Percentiles rank a stretch among this genome's conserved stretches.
Conservation (phyloP, 2,329 filamentous ascomycete genomes). For the Cladosporium sp. region DNA sequence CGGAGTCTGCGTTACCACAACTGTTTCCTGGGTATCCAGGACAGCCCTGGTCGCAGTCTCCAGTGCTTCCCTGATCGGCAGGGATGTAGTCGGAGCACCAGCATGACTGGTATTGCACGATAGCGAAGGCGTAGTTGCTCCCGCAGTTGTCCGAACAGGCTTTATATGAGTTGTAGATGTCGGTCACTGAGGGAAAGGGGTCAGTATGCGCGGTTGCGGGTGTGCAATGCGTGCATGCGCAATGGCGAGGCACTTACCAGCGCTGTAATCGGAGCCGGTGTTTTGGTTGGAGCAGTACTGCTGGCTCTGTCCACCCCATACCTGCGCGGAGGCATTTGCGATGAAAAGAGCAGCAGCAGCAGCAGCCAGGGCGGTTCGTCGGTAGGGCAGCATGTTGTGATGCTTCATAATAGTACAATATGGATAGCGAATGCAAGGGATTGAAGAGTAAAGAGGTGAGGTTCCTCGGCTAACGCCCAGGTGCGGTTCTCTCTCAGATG, state of each 20-base stretch:
- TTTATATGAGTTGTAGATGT: conserved; percentile 65
- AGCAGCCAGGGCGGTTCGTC: conserved; percentile 22
- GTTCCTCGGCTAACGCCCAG: conserved; percentile 6
- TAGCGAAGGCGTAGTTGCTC: conserved; percentile 63
- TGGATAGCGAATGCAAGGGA: conserved; percentile 11
- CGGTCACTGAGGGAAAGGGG: conserved; percentile 32
- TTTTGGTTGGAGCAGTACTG: conserved; percentile 51
- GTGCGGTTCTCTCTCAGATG: conserved; percentile 11
- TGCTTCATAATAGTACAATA: conserved; percentile 24
- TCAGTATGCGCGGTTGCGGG: neutral
- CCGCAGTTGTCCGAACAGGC: conserved; percentile 65
- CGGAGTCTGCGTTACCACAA: conserved; percentile 61
- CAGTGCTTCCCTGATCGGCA: conserved; percentile 39
- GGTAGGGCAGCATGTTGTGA: conserved; percentile 34
- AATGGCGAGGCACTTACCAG: conserved; percentile 38
- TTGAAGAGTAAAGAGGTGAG: conserved; percentile 1
- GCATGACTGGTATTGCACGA: conserved; percentile 66
- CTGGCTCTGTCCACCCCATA: conserved; percentile 34
- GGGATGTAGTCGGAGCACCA: conserved; percentile 76
- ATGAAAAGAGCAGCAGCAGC: conserved; percentile 21
- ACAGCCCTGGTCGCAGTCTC: conserved; percentile 61
- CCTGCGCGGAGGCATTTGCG: conserved; percentile 18
- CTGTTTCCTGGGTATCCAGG: conserved; percentile 68
- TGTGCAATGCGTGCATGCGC: neutral
- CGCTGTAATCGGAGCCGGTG: conserved; percentile 39